A percentile compares a stretch with the other conserved stretches of the same genome.
phyloP scores from a whole-genome alignment of 345 rosid species.

The Eucalyptus caleyi region DNA sequence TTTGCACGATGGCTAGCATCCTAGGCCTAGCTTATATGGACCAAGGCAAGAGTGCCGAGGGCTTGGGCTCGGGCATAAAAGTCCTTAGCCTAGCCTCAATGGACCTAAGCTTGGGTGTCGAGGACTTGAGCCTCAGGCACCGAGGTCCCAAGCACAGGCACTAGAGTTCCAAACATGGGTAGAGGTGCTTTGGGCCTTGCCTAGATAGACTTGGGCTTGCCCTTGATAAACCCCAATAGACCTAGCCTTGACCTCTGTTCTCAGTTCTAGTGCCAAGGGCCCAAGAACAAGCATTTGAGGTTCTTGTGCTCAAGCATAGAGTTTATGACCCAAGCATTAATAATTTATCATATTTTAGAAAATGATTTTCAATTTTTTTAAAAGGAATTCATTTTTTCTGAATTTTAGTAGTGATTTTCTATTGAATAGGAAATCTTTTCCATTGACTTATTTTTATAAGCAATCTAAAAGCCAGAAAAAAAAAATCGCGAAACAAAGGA shows the following conservation, averaged over 20 bases:
- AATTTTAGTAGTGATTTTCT: background rate
- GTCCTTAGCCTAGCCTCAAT: background rate
- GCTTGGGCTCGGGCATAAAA: background rate
- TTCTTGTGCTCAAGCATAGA: fast-evolving
- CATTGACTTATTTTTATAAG: too few relatives aligned
- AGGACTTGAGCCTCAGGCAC: background rate
- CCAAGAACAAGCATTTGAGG: background rate
- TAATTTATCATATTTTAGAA: too few relatives aligned
- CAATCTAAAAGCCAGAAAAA: background rate
- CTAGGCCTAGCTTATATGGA: background rate
- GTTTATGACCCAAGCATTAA: background rate
- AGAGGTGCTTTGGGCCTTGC: background rate
- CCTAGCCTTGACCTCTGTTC: background rate
- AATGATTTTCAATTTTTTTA: background rate
- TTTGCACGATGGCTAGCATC: background rate
- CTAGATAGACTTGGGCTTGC: background rate
- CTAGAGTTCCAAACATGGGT: background rate
- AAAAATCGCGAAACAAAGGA: too few relatives aligned
- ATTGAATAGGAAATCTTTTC: too few relatives aligned
- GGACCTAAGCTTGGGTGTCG: background rate
- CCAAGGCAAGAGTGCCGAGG: fast-evolving
- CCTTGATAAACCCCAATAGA: background rate
- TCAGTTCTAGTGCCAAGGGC: background rate
- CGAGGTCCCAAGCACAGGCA: fast-evolving
- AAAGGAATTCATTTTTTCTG: background rate